These are phyloP conservation scores for Euclidium syriacum DNA, from an alignment of 345 rosid genomes.

Conservation along the genomic window DNA sequence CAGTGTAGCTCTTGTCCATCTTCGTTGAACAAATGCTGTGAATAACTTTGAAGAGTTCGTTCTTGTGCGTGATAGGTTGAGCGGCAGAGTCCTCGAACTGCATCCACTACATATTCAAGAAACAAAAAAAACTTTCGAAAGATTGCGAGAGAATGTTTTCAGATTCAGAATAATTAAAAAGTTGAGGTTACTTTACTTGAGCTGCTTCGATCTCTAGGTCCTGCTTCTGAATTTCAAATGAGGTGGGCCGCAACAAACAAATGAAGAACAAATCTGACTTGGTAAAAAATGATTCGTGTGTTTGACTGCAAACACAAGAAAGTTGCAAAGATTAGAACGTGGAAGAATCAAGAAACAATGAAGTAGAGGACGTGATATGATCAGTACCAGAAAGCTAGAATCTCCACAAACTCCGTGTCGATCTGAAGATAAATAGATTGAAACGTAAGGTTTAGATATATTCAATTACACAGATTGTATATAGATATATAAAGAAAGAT, in stretches of 20 bases:
- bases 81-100: conserved; percentile 63
- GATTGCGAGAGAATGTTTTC: background rate
- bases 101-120: conserved; percentile 57
- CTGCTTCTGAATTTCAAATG: conserved; percentile 64
- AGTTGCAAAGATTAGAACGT: background rate
- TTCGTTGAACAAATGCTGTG: conserved; percentile 47
- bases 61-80: conserved; percentile 53
- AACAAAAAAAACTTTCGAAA: background rate
- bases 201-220: conserved; percentile 80
- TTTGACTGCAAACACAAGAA: conserved; percentile 44
- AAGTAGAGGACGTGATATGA: background rate
- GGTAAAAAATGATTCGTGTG: conserved; percentile 53
- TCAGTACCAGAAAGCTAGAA: conserved; percentile 64
- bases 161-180: background rate
- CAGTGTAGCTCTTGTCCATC: conserved; percentile 39
- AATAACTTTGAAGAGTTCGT: conserved; percentile 41
- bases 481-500: background rate
- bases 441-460: background rate
- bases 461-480: background rate
- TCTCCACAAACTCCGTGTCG: conserved; percentile 58
- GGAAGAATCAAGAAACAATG: background rate
- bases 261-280: conserved; percentile 71
- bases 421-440: conserved; percentile 40
- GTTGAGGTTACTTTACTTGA: conserved; percentile 42
- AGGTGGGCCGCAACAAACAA: conserved; percentile 61